Evolutionary conservation across 169 alveolate genomes (phyloP).

Genomic region (Theileria orientalis): DNA sequence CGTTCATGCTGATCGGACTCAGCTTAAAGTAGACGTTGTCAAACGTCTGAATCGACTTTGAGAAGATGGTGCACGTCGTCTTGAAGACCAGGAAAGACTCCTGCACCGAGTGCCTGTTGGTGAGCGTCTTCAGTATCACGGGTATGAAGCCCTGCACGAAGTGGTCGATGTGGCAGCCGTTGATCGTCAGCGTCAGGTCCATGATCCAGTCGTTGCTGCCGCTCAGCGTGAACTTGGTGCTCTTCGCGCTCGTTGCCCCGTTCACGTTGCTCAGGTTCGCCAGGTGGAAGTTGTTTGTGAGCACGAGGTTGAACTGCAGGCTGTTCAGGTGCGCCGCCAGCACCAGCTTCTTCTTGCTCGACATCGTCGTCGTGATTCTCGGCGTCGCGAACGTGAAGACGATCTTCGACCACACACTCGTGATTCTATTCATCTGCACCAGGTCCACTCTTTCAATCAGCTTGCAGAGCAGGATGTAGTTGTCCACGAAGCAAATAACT

Average conservation of each 20-base stretch:
- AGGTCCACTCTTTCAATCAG: conserved; percentile 3
- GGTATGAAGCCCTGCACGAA: conserved; percentile 87
- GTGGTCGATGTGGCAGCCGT: conserved; percentile 83
- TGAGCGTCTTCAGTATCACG: conserved; percentile 81
- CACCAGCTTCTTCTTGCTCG: conserved; percentile 69
- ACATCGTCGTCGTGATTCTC: conserved; percentile 71
- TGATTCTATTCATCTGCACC: background rate
- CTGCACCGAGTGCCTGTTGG: conserved; percentile 67
- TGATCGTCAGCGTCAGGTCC: conserved; percentile 59
- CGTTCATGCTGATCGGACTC: conserved; percentile 81
- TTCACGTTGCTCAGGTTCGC: background rate
- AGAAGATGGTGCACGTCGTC: conserved; percentile 27
- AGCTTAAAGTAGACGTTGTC: conserved; percentile 74
- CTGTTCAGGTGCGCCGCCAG: conserved; percentile 71
- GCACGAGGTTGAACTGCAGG: background rate
- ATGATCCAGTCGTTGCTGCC: conserved; percentile 45
- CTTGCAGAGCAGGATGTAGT: background rate
- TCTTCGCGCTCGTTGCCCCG: conserved; percentile 26
- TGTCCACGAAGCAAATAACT: conserved; percentile 8
- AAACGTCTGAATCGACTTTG: conserved; percentile 71
- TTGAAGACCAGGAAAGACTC: conserved; percentile 65
- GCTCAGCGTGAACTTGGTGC: conserved; percentile 6
- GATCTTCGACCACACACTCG: conserved; percentile 51
- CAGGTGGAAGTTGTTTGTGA: background rate
- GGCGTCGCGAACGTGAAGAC: conserved; percentile 63